Conservation (phyloP, 148 eudicot genomes). For the Dysphania ambrosioides region DNA sequence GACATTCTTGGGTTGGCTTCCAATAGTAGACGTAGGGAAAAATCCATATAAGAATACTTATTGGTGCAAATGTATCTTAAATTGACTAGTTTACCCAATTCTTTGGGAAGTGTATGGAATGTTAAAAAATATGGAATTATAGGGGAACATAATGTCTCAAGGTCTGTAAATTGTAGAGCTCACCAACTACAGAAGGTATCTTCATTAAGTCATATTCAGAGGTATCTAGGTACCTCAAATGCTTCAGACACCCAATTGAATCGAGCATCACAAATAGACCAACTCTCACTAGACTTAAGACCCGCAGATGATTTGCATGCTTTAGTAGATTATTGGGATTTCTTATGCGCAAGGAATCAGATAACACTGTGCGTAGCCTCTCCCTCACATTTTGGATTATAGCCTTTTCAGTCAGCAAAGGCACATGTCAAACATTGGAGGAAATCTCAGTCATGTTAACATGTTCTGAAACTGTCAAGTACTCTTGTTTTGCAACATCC, state of each 20-base stretch:
- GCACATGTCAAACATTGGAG: constrained; percentile 2
- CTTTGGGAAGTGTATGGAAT: not conserved
- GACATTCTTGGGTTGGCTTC: not conserved
- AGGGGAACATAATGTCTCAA: not conserved
- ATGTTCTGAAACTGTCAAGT: not conserved
- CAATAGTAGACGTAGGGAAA: not conserved
- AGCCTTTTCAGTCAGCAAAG: not conserved
- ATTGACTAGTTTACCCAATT: not conserved
- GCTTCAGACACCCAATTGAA: constrained; percentile 8
- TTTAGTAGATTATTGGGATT: not conserved
- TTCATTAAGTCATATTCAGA: not conserved
- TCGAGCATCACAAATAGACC: constrained; percentile 4
- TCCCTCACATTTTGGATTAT: not conserved
- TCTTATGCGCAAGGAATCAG: not conserved
- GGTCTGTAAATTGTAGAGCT: constrained; percentile 20
- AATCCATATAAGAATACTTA: not conserved
- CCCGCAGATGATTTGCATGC: not conserved
- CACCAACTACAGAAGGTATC: not conserved
- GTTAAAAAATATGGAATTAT: too few species aligned
- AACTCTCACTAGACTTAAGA: not conserved
- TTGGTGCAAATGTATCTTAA: not conserved
- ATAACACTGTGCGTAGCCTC: constrained; percentile 4
- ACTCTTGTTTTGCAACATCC: constrained; percentile 5
- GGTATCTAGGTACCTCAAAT: constrained; percentile 18
- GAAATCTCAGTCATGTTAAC: not conserved